These are phyloP conservation scores for Microcyclospora tardicrescens DNA, from an alignment of 2,329 filamentous ascomycete species.

Conservation along the genomic window DNA sequence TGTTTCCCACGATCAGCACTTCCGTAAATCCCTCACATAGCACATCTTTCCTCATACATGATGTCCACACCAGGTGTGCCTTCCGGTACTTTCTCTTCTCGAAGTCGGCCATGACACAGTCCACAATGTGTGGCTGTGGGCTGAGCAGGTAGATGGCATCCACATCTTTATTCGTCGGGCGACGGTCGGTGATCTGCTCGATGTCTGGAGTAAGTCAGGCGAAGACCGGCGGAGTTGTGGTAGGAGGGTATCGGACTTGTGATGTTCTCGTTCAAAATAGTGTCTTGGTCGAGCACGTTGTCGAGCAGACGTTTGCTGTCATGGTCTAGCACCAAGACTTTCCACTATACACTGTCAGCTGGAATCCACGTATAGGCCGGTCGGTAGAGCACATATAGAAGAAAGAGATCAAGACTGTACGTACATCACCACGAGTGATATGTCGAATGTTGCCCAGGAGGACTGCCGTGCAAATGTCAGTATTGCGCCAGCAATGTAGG, in stretches of 20 bases:
- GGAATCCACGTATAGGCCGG: background rate
- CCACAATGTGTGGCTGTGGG: constrained; percentile 74
- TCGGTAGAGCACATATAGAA: background rate
- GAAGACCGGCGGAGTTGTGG: background rate
- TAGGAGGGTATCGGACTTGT: constrained; percentile 52
- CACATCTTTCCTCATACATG: constrained; percentile 32
- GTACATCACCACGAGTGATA: constrained; percentile 60
- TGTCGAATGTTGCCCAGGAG: constrained; percentile 62
- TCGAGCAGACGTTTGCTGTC: constrained; percentile 73
- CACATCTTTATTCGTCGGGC: constrained; percentile 74
- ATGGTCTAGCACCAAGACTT: constrained; percentile 84
- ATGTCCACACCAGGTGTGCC: constrained; percentile 75
- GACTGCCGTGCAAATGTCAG: constrained; percentile 33
- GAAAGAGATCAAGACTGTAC: constrained; percentile 3
- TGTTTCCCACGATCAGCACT: constrained; percentile 19
- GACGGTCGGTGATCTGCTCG: constrained; percentile 79
- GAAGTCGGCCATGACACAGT: constrained; percentile 87
- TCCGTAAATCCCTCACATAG: constrained; percentile 1
- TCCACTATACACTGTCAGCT: constrained; percentile 57
- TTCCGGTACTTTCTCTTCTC: constrained; percentile 70
- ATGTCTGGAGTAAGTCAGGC: constrained; percentile 53
- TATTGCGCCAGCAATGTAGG: too few species aligned
- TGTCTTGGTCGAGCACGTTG: constrained; percentile 86
- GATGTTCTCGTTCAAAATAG: constrained; percentile 92
- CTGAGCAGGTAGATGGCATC: constrained; percentile 90